Base-by-base conservation (phyloP, 1,284 basidiomycete genomes). In the Microbotryum scabiosae region DNA sequence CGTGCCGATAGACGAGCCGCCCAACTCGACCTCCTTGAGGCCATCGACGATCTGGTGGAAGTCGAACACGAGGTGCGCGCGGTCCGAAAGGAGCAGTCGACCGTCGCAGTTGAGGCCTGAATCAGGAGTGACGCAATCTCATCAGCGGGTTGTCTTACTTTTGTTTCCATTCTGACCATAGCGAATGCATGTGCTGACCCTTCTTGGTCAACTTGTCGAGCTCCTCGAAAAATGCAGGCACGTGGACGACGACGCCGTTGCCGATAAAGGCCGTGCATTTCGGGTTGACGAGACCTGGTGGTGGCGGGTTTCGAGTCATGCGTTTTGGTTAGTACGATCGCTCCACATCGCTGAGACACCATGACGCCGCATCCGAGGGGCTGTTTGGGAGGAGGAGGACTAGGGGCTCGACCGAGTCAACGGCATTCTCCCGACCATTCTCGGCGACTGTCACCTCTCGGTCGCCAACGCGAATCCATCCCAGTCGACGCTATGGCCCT, bases 11-110 rank as follows among this genome's bases (percentile, higher is more conserved):
- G 88, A 88, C 4, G 84, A 86, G 21, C 90, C 90, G 43, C 96
- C 96, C 18, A 97, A 83, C 76, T 98, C 94, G 52, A 93, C 89
- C 76, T 98, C 94, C 76, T 98, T 98, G 72, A 98, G 79, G 20
- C 96, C 96, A 73, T 98, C 96, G 47, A 98, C 96, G 72, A 97
- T 96, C 79, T 98, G 94, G 78, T 98, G 94, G 77, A 98, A 98
- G 76, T 97, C 94, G 73, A 97, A 92, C 51, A 98, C 94, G 66
- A 98, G 85, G 69, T 96, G 91, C 3, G 94, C 91, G 66, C 94
- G 86, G 78, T 97, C 92, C 25, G 94, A 97, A 69, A 98, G 80
- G 76, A 97, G 88, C 25, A 98, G 79, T 48, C 96, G 85, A 65
- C 83, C 82, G 14, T 84, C 83, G 77, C 90, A 96, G 73, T 89